Percentiles rank a stretch among this genome's conserved stretches.
Evolutionary conservation across 2,329 filamentous ascomycete species (phyloP).

Genomic region (Chaetomium globosum): DNA sequence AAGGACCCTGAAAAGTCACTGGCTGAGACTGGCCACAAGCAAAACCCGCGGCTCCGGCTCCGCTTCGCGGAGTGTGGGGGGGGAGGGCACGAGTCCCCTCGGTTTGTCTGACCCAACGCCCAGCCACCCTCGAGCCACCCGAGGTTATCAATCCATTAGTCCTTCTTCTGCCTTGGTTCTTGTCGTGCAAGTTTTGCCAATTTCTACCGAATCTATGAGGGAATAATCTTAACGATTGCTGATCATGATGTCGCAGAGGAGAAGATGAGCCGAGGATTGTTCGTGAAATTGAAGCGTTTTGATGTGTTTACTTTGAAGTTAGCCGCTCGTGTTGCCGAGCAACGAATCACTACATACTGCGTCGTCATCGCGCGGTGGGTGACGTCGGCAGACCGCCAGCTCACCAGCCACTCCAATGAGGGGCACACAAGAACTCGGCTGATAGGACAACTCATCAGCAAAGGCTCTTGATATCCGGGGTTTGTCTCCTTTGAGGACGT

Average conservation of each 20-base stretch:
- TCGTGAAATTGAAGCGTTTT: not conserved
- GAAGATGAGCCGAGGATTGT: too few species aligned
- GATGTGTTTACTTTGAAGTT: not conserved
- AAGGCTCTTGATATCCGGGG: not conserved
- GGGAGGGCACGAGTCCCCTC: not conserved
- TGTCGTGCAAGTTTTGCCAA: not conserved
- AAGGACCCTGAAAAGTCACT: conserved; percentile 22
- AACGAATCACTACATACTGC: conserved; percentile 17
- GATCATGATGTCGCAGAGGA: not conserved
- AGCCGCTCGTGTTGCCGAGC: conserved; percentile 25
- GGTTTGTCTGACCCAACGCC: conserved; percentile 21
- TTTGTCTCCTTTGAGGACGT: too few species aligned
- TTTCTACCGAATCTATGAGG: not conserved
- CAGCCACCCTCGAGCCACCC: conserved; percentile 11
- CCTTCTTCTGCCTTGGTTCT: too few species aligned
- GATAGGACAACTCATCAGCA: not conserved
- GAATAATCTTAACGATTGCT: not conserved
- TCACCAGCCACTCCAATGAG: conserved; percentile 12
- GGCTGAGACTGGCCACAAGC: conserved; percentile 17
- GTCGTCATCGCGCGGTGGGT: conserved; percentile 11
- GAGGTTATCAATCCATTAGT: not conserved
- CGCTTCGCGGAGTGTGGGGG: conserved; percentile 20
- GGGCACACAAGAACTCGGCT: not conserved
- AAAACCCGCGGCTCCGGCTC: conserved; percentile 32
- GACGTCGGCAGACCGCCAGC: conserved; percentile 28